These are phyloP conservation scores for Paecilomyces dactylethromorphus DNA, from an alignment of 2,329 filamentous ascomycete genomes.

Conservation along the genomic window DNA sequence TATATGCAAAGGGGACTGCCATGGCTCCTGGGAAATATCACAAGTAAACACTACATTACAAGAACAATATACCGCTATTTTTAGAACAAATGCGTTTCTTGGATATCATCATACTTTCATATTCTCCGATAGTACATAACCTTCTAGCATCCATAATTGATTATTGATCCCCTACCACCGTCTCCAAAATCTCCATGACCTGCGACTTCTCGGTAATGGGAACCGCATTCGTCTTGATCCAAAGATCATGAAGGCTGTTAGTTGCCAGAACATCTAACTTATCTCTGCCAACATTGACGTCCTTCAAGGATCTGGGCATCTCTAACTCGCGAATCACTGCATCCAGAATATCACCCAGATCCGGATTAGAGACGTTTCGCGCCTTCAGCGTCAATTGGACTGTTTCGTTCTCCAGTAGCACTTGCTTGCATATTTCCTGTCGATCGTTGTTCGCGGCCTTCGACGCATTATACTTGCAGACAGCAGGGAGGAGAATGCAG, in stretches of 20 bases:
- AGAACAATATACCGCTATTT: neutral
- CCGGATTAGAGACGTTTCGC: neutral
- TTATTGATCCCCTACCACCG: neutral
- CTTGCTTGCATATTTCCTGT: constrained; percentile 27
- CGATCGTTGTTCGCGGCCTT: constrained; percentile 27
- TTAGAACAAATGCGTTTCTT: neutral
- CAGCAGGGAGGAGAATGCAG: constrained; percentile 43
- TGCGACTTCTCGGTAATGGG: constrained; percentile 3
- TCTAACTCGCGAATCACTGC: constrained; percentile 7
- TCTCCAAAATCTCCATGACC: constrained; percentile 8
- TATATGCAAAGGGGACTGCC: no score
- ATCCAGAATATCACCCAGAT: constrained; percentile 10
- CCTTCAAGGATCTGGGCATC: constrained; percentile 8
- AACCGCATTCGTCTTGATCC: constrained; percentile 7
- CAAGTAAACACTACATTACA: neutral
- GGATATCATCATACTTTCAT: neutral
- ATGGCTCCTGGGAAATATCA: no score
- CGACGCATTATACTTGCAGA: constrained; percentile 44
- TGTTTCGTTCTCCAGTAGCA: constrained; percentile 27
- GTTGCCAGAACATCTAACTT: constrained; percentile 7
- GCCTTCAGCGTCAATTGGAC: constrained; percentile 23
- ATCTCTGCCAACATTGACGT: constrained; percentile 8
- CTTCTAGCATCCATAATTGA: neutral
- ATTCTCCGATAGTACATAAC: neutral
- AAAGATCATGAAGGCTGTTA: constrained; percentile 9